Evolutionary conservation across 2,329 filamentous ascomycete genomes (phyloP), one percentile per base, ranked within the genome.

Genomic region (Sporothrix phasma): DNA sequence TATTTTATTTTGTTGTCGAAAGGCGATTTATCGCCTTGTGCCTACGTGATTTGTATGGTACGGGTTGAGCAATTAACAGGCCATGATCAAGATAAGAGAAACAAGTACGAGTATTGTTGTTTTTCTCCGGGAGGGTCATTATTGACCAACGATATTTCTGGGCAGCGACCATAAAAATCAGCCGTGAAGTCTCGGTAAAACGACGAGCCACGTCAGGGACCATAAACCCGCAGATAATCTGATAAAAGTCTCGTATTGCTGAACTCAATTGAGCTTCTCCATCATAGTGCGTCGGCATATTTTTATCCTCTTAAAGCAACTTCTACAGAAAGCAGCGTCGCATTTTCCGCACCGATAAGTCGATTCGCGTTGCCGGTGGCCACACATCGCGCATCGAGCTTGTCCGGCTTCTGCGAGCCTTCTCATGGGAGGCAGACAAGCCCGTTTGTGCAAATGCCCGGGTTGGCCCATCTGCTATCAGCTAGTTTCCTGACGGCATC

Each of bases 391-490:
- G 17, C 61, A 54, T 4, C 11, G 11, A n/a, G n/a, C 37, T 15
- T 13, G 34, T 6, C 60, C 46, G 1, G 10, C 3, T 10, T 19
- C 29, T 29, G 49, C 19, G 31, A 62, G 41, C 41, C 51, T 39
- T 24, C 49, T 17, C 17, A 26, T 24, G 60, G 53, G 17, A 60
- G 53, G 13, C 15, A 26, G 19, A 22, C 17, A 29, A 17, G 39
- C 4, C 45, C 43, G 17, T 59, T 45, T 24, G 47, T 26, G 19
- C 53, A 54, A 15, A 45, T 54, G 26, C 31, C 24, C 19, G 64
- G 60, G 19, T 47, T 11, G 19, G 64, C 60, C 60, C 64, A 65
- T 41, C 64, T 46, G 19, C 60, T 65, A 24, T 53, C 26, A 19
- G 64, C 64, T 53, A 62, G 31, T 22, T 13, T 49, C 29, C 47